Base-by-base conservation (phyloP, 2,329 filamentous ascomycete species). In the Teratosphaeria pseudoeucalypti region DNA sequence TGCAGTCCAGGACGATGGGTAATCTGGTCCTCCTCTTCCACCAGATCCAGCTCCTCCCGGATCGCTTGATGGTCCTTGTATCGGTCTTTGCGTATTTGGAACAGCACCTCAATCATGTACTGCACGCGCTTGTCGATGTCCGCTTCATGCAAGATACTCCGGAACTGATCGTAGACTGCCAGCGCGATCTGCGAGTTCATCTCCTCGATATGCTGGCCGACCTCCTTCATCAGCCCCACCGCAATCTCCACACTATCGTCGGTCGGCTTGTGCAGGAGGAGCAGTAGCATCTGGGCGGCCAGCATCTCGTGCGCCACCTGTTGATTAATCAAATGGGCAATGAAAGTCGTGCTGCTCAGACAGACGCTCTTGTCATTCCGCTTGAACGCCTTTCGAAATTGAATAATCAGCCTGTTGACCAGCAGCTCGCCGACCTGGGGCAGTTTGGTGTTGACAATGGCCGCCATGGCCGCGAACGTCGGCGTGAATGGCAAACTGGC, bases 231-330 rank as follows among this genome's bases (percentile, higher is more conserved):
- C 69, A 99, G 82, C 2, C 89, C 90, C 29, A 99, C 92, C 0
- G 94, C 94, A 72, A 99, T 96, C 78, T 99, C 94, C 32, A 97
- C 94, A 63, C 91, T 94, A 74, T 99, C 94, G 65, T 99, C 92
- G 0, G 94, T 96, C 23, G 94, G 94, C 74, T 96, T 96, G 75
- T 96, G 87, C 56, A 99, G 82, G 43, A 99, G 81, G n/a, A 96
- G 80, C 16, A 97, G 81, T 32, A 99, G 78, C 56, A 97, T 95
- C 77, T 99, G 90, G 2, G 92, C 92, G 2, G 90, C 90, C 56
- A 97, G 77, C 79, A 95, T 91, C 76, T 97, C 94, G 72, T 96
- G 89, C 23, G 90, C 89, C 6, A 99, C 92, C 75, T 97, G 92
- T 71, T 95, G 90, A 72, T 99, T 99, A 76, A 91, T 91, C 58